Base-by-base conservation (phyloP, 2,329 filamentous ascomycete species). In the Amphichorda felina region DNA sequence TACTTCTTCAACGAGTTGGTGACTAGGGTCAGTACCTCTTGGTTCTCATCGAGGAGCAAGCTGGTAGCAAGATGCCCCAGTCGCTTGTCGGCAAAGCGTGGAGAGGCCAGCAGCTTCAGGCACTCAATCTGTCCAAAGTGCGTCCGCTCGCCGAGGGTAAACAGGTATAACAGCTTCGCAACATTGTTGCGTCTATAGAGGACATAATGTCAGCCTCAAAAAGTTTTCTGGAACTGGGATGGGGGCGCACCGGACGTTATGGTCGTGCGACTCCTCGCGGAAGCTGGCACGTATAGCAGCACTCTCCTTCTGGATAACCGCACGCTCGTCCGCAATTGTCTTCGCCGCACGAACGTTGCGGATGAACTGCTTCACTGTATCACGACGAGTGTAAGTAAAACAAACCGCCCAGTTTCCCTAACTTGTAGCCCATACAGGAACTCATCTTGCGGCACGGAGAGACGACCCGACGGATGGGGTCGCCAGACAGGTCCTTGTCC, bases 51-150 rank as follows among this genome's bases (percentile, higher is more conserved):
- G 42, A 98, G 68, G 45, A 98, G 63, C 54, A 98, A 63, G 77
- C 95, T 98, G 14, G 91, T 98, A 17, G 91, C 91, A 45, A 98
- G 66, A 54, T 98, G 94, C 28, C 91, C 91, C 48, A 98, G 64
- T 33, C 91, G 80, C 66, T 98, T 98, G 69, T 98, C 91, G 46
- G 91, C 91, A 55, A 98, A 98, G 40, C 89, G 85, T 45, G 93
- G 88, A 28, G 91, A 98, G 39, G 91, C 91, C 39, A 98, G 75
- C 34, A 98, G 75, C 64, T 98, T 98, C 52, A 98, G 72, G 60
- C 91, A 98, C 75, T 98, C 91, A 55, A 98, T 98, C 69, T 98
- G 91, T 35, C 91, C 91, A 57, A 98, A 98, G 62, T 98, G 91
- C 38, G 91, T 98, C 51, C 91, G 77, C 64, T 98, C 91, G 44